Base-by-base conservation (phyloP, 2,329 filamentous ascomycete species). In the Cercospora sp. region DNA sequence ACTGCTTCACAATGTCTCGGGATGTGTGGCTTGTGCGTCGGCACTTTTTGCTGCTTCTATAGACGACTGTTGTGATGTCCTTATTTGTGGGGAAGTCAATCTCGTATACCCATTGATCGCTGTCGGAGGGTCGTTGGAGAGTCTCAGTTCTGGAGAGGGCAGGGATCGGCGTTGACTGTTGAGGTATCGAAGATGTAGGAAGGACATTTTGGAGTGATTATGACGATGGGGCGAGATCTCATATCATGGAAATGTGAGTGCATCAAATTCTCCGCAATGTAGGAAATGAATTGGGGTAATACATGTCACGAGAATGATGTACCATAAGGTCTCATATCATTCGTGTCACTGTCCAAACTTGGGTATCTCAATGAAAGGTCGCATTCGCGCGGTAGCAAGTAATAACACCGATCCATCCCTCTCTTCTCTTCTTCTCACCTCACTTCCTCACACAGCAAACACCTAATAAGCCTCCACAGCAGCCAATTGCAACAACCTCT, bases 401-500 rank as follows among this genome's bases (percentile, higher is more conserved):
- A 36, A 36, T 10, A 36, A 36, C 31, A 36, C 31, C 31, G 5
- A 36, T 13, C 31, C 31, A 33, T 33, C 31, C 6, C 26, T 36
- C 16, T 30, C 23, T 6, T 23, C 18, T 51, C 13, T 18, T 26
- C 7, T 23, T 36, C 18, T 9, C 40, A 13, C 12, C 12, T 36
- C 31, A 13, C 20, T 55, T 26, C 5, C 20, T 55, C 20, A 16
- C 18, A 23, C 18, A 12, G 3, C 18, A 53, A 23, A 28, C 26
- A 23, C 3, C 36, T 59, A 73, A 31, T 73, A 73, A 1, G 75
- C 64, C 72, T 76, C 77, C 0, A 79, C 75, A 18, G 78, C 80
- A 10, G 80, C 80, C 30, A 81, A 68, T 26, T 73, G 70, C n/a
- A 81, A 68, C 28, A 82, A 28, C 26, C 69, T 68, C 16, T 80